Base-by-base conservation (phyloP, 1,284 basidiomycete genomes). In the Bondarzewia mesenterica region DNA sequence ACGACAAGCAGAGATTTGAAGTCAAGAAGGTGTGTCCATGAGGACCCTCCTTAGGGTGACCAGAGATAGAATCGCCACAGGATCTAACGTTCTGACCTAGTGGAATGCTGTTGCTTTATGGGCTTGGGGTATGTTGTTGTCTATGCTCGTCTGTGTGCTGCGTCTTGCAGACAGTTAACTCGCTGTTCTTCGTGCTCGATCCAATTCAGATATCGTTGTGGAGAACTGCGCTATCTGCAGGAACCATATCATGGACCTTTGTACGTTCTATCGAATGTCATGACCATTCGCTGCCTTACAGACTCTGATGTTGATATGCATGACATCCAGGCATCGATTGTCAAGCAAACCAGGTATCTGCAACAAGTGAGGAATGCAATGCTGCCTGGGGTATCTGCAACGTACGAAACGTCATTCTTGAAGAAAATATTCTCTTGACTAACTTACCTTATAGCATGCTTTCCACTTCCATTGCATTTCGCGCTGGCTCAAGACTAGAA, bases 391-490 rank as follows among this genome's bases (percentile, higher is more conserved):
- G 95, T 52, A 94, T 95, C 51, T 99, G 95, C 69, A 99, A 99
- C 67, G 95, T 96, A 60, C 53, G 87, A n/a, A 41, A 20, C 37
- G 35, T 32, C 42, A 8, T 44, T 12, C 22, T 36, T 26, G 18
- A n/a, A n/a, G n/a, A n/a, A n/a, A n/a, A n/a, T n/a, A 8, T 16
- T 29, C 35, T 26, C 18, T 18, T 18, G 20, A 1, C 16, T 40
- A 22, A 16, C 26, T 4, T 41, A 41, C 23, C n/a, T 22, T 22
- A 41, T n/a, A 98, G 94, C 95, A 99, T 65, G 95, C 95, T 4
- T 99, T 99, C 79, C 95, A 99, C 71, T 99, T 99, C 72, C 95
- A 99, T 69, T 99, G 95, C 69, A 99, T 99, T 64, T 96, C 94
- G 18, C 85, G 96, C 46, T 99, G 96, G 96, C 78, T 99, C 57